Conservation (phyloP, 2,329 filamentous ascomycete genomes). For the Epichloe sylvatica region DNA sequence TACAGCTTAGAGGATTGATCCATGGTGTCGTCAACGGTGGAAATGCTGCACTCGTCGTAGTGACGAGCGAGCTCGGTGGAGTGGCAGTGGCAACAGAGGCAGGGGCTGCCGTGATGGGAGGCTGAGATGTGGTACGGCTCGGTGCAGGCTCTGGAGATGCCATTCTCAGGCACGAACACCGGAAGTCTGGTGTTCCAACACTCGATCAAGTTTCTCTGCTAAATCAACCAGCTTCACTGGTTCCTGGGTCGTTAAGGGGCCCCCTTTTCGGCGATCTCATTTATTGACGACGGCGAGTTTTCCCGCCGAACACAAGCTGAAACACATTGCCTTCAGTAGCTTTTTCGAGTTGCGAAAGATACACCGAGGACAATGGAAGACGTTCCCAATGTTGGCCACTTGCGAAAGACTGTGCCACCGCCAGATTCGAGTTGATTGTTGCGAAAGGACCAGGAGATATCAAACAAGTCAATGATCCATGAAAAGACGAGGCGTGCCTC, state of each 20-base stretch:
- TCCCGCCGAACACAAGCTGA: neutral
- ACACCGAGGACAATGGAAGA: neutral
- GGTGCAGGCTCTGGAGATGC: slow-evolving; percentile 2
- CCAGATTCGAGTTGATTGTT: neutral
- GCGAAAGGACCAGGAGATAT: neutral
- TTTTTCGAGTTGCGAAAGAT: neutral
- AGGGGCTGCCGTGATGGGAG: slow-evolving; percentile 7
- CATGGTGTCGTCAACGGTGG: slow-evolving; percentile 26
- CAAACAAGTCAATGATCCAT: neutral
- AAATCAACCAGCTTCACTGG: neutral
- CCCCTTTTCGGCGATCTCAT: neutral
- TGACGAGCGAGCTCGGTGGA: neutral
- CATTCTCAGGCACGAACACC: slow-evolving; percentile 1
- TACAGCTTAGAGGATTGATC: slow-evolving; percentile 22
- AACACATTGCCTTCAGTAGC: neutral
- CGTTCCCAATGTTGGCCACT: neutral
- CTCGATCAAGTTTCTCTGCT: neutral
- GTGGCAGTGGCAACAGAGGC: neutral
- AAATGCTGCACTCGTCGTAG: slow-evolving; percentile 10
- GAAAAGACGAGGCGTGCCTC: neutral
- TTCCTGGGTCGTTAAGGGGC: neutral
- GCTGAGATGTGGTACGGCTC: slow-evolving; percentile 1
- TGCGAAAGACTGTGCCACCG: neutral
- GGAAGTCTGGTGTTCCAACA: neutral
- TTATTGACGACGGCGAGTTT: neutral